Evolutionary conservation across 352 stramenopile species (phyloP).

Genomic region (Globisporangium apiculatum): DNA sequence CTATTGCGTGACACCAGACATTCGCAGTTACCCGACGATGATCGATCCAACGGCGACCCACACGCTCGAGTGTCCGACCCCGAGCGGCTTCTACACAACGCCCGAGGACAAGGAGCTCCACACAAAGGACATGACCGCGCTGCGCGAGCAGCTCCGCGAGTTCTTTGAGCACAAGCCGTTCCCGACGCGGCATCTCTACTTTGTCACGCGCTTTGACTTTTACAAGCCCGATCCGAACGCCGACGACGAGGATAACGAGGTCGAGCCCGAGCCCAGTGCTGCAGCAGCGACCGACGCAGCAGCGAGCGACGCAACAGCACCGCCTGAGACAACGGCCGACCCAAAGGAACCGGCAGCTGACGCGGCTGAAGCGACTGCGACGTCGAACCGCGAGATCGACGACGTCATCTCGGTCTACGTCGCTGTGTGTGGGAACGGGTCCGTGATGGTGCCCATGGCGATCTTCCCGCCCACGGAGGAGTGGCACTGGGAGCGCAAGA

Average conservation of each 20-base stretch:
- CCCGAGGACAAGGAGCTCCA: constrained; percentile 61
- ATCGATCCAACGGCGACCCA: constrained; percentile 60
- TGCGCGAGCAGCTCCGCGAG: constrained; percentile 59
- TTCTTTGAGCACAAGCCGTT: constrained; percentile 82
- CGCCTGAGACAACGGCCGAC: neutral
- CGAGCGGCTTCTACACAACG: constrained; percentile 59
- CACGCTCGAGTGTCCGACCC: constrained; percentile 45
- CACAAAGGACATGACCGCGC: constrained; percentile 56
- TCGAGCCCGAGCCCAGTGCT: constrained; percentile 12
- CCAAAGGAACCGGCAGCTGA: neutral
- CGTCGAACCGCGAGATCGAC: constrained; percentile 21
- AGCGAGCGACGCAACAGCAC: neutral
- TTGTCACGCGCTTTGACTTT: constrained; percentile 78
- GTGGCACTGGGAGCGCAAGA: constrained; percentile 85
- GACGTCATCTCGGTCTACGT: constrained; percentile 77
- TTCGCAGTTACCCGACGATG: constrained; percentile 52
- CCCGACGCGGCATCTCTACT: constrained; percentile 82
- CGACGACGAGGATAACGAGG: constrained; percentile 25
- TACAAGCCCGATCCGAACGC: constrained; percentile 48
- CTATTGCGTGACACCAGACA: constrained; percentile 18
- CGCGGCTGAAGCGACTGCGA: neutral
- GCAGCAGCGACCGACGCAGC: neutral
- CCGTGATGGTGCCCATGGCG: constrained; percentile 83
- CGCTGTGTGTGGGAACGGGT: constrained; percentile 80
- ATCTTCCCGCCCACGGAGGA: constrained; percentile 71